These are phyloP conservation scores for Chaetoceros muelleri DNA, from an alignment of 108 stramenopile genomes.

Conservation along the genomic window DNA sequence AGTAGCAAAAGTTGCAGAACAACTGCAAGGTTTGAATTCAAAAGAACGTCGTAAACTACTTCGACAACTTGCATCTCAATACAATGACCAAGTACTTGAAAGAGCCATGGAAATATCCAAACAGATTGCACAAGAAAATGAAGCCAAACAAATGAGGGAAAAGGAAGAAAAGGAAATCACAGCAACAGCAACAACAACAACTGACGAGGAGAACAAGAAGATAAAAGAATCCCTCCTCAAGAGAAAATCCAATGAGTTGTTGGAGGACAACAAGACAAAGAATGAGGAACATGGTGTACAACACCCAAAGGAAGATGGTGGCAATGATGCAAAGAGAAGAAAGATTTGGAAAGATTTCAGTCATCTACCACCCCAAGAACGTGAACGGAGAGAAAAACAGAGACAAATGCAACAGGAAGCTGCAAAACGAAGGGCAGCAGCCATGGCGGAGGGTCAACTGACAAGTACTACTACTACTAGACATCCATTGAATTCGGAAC, in stretches of 20 bases:
- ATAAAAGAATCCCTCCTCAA: constrained; percentile 15
- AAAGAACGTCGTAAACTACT: constrained; percentile 44
- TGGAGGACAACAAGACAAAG: constrained; percentile 17
- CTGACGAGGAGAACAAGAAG: constrained; percentile 25
- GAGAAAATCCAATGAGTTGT: constrained; percentile 16
- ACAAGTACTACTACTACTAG: constrained; percentile 22
- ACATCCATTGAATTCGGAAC: constrained; percentile 77
- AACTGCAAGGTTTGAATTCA: constrained; percentile 59
- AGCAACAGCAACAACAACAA: constrained; percentile 11
- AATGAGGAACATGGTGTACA: constrained; percentile 2
- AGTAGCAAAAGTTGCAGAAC: constrained; percentile 2
- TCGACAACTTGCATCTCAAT: constrained; percentile 10
- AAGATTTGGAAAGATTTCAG: constrained; percentile 22
- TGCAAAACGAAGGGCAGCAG: constrained; percentile 41
- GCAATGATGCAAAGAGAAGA: constrained; percentile 17
- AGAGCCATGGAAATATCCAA: constrained; percentile 5
- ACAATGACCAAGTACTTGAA: not conserved
- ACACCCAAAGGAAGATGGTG: constrained; percentile 6
- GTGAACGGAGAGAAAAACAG: constrained; percentile 59
- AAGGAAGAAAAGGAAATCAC: constrained; percentile 9
- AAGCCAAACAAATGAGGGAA: constrained; percentile 19
- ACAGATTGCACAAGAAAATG: constrained; percentile 19
- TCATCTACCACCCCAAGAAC: constrained; percentile 57
- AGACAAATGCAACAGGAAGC: constrained; percentile 60
- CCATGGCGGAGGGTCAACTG: too few relatives aligned